These are phyloP conservation scores for Ogataea saltuana DNA, from an alignment of 805 yeast genomes.

Conservation along the genomic window DNA sequence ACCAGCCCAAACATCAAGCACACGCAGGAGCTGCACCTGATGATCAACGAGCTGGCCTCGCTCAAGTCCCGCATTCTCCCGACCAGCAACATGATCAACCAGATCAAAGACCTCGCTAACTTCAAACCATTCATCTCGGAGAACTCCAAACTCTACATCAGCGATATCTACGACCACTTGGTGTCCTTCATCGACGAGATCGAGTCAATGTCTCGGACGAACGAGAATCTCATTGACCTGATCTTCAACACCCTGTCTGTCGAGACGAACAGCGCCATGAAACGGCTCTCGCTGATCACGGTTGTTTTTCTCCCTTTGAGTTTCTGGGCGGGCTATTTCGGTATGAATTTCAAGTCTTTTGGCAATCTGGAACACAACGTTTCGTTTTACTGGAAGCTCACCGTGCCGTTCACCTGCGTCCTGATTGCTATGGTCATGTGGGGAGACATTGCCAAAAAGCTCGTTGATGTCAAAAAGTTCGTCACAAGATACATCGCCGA, in stretches of 20 bases:
- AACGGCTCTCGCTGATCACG: conserved; percentile 53
- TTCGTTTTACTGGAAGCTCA: conserved; percentile 49
- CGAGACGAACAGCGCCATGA: conserved; percentile 55
- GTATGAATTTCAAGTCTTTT: conserved; percentile 52
- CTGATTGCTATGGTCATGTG: conserved; percentile 40
- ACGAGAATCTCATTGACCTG: conserved; percentile 50
- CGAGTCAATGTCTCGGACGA: conserved; percentile 52
- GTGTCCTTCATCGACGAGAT: conserved; percentile 52
- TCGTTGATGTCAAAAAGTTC: conserved; percentile 8
- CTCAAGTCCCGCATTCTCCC: conserved; percentile 50
- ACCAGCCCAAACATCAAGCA: conserved; percentile 50
- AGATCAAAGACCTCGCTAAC: conserved; percentile 43
- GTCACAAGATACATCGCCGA: conserved; percentile 12
- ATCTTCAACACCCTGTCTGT: conserved; percentile 60
- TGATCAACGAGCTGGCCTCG: conserved; percentile 53
- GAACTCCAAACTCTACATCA: conserved; percentile 47
- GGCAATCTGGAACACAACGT: conserved; percentile 41
- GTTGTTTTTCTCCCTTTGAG: conserved; percentile 60
- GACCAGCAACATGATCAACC: conserved; percentile 45
- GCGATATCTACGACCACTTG: conserved; percentile 60
- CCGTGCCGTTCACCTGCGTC: conserved; percentile 42
- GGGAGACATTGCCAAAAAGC: conserved; percentile 20
- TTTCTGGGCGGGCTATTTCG: conserved; percentile 63
- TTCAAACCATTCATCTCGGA: conserved; percentile 39
- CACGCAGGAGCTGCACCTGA: conserved; percentile 53